phyloP scores from a whole-genome alignment of 805 yeast species.

The Hyphopichia homilentoma region DNA sequence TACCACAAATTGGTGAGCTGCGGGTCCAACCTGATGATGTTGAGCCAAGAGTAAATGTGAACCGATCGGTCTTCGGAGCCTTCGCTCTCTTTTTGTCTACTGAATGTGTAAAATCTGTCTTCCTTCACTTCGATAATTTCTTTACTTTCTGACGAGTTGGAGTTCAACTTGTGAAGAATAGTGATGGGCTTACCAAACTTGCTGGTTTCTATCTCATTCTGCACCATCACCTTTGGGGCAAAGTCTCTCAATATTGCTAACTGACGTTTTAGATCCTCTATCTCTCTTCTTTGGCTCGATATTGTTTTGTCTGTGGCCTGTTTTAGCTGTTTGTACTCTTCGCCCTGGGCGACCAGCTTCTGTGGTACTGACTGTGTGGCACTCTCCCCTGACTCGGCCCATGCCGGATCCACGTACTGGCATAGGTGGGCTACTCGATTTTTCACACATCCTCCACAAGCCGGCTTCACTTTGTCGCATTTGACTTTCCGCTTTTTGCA shows the following conservation, averaged over 20 bases:
- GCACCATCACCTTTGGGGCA: constrained; percentile 1
- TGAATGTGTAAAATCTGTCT: constrained; percentile 13
- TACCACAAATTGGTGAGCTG: constrained; percentile 39
- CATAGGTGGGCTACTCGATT: constrained; percentile 40
- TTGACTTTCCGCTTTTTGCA: constrained; percentile 41
- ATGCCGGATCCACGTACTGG: constrained; percentile 37
- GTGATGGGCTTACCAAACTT: constrained; percentile 11
- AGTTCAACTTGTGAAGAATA: constrained; percentile 20
- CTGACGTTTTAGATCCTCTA: constrained; percentile 29
- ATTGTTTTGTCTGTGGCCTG: constrained; percentile 18
- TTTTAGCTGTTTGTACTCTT: constrained; percentile 14
- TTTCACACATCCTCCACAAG: constrained; percentile 39
- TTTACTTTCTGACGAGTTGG: constrained; percentile 6
- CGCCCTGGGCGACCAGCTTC: constrained; percentile 10
- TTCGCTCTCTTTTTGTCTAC: constrained; percentile 8
- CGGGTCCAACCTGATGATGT: constrained; percentile 35
- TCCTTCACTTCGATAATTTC: constrained; percentile 12
- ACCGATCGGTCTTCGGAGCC: constrained; percentile 6
- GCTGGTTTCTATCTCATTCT: neutral
- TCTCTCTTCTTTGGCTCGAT: constrained; percentile 23
- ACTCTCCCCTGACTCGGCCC: no score
- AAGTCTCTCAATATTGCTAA: constrained; percentile 12
- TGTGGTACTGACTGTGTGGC: no score
- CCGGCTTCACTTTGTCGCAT: constrained; percentile 39
- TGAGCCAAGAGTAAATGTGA: constrained; percentile 35